Conservation (phyloP, 2,329 filamentous ascomycete genomes). For the Aureobasidium sp. region DNA sequence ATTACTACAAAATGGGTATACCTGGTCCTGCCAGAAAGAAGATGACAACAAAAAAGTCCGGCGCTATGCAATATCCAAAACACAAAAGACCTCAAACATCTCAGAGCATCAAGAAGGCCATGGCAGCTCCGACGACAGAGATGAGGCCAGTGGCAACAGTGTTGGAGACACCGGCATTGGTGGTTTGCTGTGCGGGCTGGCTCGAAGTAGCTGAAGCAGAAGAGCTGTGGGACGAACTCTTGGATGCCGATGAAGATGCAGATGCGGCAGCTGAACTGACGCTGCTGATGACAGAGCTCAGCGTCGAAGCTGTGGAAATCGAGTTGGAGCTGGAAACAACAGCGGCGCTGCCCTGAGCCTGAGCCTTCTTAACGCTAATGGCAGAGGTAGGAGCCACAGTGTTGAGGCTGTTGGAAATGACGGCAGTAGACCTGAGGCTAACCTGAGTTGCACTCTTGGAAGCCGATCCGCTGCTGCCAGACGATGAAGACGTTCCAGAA, state of each 20-base stretch:
- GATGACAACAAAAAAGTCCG: background rate
- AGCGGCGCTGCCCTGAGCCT: constrained; percentile 4
- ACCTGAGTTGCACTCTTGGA: background rate
- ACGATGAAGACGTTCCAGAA: background rate
- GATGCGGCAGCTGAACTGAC: background rate
- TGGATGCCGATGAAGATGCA: background rate
- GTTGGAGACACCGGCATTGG: background rate
- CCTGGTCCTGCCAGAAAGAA: constrained; percentile 6
- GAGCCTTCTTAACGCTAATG: constrained; percentile 6
- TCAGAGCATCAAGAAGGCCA: constrained; percentile 5
- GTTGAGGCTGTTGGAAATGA: background rate
- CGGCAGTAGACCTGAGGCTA: background rate
- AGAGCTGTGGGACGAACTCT: background rate
- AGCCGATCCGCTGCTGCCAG: background rate
- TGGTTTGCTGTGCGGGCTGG: background rate
- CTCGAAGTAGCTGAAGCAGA: background rate
- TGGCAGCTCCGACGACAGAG: background rate
- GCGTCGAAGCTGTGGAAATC: background rate
- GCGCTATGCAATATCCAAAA: constrained; percentile 3
- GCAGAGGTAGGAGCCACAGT: background rate
- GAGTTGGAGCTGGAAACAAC: background rate
- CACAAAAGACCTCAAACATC: background rate
- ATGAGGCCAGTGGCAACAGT: background rate
- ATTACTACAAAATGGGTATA: constrained; percentile 1
- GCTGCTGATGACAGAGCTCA: background rate